Evolutionary conservation across 208 protist genomes (phyloP), one percentile per base, ranked within the genome.

Genomic region (Tetramitus jugosus): DNA sequence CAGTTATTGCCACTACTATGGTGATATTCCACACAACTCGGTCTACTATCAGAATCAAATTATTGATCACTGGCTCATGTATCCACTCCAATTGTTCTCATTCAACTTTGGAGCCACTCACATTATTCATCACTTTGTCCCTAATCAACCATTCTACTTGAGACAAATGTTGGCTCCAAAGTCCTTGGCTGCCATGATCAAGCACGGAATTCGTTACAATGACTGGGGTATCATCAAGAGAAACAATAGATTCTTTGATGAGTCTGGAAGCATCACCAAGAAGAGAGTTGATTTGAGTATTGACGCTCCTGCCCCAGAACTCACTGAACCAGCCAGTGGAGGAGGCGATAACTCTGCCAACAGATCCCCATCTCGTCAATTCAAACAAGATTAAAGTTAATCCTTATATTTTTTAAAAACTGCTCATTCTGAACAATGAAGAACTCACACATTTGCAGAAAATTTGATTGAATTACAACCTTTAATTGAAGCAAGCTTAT

Each of bases 31-130:
- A 35, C 6, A 35, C n/a, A 10, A 39, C 33, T 20, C 43, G n/a
- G 64, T 71, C 33, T 71, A 42, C 20, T 71, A 71, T 46, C 64
- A 71, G 49, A 39, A 39, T 40, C 64, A 71, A 71, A n/a, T 71
- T 46, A 49, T 71, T 49, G 20, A 71, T 46, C 64, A 71, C 39
- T 71, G 64, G 64, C 23, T 10, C 20, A 49, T 71, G 39, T 49
- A 13, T 4, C 64, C 64, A 71, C 33, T 71, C 39, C 64, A 71
- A 29, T 49, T 71, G 17, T 71, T 71, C 39, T 49, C 39, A 14
- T 71, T 71, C 35, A 71, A 71, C 20, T 71, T 71, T 71, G 64
- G 64, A 49, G 64, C 64, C 14, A 71, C 64, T 49, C 64, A 71
- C 39, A 71, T 71, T 33, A 52, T 71, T 31, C 64, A 71, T 71